A percentile compares a stretch with the other conserved stretches of the same genome.
phyloP scores from a whole-genome alignment of 345 rosid species.

The Eucalyptus melliodora region DNA sequence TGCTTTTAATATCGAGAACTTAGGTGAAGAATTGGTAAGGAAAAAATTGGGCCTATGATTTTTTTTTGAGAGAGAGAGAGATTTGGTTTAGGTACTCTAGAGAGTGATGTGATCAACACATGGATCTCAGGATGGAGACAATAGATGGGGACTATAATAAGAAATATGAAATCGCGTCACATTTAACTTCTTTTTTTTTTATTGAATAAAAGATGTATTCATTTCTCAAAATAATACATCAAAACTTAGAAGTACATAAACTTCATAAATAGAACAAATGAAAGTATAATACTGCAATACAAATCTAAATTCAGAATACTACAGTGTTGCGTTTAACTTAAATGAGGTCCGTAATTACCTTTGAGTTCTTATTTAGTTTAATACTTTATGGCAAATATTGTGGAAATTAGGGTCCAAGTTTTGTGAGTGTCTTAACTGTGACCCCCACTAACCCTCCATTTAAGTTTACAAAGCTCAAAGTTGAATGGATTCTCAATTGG shows the following conservation, averaged over 20 bases:
- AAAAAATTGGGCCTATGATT: not conserved
- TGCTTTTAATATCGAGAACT: not conserved
- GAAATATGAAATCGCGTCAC: not conserved
- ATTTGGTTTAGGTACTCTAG: not conserved
- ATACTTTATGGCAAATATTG: not conserved
- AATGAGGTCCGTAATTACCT: not conserved
- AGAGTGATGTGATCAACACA: not conserved
- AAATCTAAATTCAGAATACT: not conserved
- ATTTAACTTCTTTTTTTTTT: too few species aligned
- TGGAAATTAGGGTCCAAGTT: not conserved
- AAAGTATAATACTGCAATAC: not conserved
- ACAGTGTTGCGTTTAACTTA: not conserved
- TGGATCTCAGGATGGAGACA: fast-evolving
- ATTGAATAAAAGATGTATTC: not conserved
- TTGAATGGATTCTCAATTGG: not conserved
- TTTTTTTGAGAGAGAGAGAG: not conserved
- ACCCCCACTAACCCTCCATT: not conserved
- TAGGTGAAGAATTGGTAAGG: not conserved
- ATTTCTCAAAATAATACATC: too few species aligned
- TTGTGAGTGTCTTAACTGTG: not conserved
- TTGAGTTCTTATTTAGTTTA: not conserved
- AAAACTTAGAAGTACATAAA: not conserved
- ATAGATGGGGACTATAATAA: not conserved
- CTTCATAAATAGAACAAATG: not conserved
- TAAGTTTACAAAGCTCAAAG: not conserved